A percentile compares a stretch with the other conserved stretches of the same genome.
phyloP scores from a whole-genome alignment of 2,329 filamentous ascomycete species.

The Alternaria atra region DNA sequence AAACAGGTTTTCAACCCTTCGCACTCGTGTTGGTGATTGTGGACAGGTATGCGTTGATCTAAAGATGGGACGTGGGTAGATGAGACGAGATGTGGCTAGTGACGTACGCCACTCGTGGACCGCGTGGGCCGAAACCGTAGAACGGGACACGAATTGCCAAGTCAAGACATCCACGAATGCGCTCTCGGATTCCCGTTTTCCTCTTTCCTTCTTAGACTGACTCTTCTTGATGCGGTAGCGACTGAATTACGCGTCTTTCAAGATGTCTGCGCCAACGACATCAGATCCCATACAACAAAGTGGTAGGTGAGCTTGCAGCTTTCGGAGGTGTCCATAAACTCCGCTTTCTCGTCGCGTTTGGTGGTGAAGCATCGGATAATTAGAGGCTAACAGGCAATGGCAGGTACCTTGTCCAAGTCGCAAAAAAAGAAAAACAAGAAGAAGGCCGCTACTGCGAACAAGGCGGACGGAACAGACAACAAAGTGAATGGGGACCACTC shows the following conservation, averaged over 20 bases:
- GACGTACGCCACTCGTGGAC: conserved; percentile 30
- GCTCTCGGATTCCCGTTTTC: conserved; percentile 28
- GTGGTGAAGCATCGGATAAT: conserved; percentile 2
- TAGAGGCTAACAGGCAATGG: conserved; percentile 25
- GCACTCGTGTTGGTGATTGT: neutral
- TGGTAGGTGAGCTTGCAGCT: conserved; percentile 47
- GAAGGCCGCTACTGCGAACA: conserved; percentile 39
- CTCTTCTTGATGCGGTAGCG: conserved; percentile 16
- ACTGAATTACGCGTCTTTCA: conserved; percentile 19
- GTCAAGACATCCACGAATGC: conserved; percentile 38
- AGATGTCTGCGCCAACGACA: conserved; percentile 42
- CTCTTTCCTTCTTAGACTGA: conserved; percentile 1
- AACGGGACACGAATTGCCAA: conserved; percentile 51
- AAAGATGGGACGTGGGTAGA: neutral
- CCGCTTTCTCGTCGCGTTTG: conserved; percentile 10
- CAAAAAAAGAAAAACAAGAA: conserved; percentile 55
- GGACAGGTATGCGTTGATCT: neutral
- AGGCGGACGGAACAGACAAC: conserved; percentile 37
- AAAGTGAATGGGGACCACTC: conserved; percentile 38
- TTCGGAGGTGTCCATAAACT: conserved; percentile 22
- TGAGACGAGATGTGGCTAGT: conserved; percentile 32
- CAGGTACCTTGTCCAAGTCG: conserved; percentile 46
- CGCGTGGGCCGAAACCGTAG: conserved; percentile 38
- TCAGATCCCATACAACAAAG: conserved; percentile 44
- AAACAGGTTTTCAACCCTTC: neutral